Conservation (phyloP, 2,329 filamentous ascomycete genomes). For the Penicillium sp. region DNA sequence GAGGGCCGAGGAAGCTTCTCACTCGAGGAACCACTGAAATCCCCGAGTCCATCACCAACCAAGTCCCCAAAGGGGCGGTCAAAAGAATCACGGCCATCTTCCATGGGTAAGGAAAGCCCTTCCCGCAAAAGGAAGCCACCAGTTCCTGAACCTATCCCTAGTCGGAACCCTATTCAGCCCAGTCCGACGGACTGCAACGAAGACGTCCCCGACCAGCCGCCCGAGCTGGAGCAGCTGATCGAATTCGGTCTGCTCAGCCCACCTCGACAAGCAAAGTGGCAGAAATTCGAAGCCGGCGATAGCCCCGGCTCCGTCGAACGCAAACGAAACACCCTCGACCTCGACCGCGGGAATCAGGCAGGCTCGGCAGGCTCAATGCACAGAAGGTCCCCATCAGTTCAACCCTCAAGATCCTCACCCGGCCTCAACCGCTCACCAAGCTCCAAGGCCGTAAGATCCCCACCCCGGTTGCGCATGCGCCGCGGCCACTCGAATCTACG, state of each 20-base stretch:
- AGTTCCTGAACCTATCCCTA: conserved; percentile 29
- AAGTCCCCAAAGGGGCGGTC: conserved; percentile 17
- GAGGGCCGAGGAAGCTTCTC: conserved; percentile 13
- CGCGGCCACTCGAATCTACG: conserved; percentile 22
- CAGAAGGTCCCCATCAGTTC: conserved; percentile 20
- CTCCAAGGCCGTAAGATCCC: conserved; percentile 18
- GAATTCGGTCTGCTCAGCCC: conserved; percentile 18
- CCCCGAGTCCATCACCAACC: conserved; percentile 2
- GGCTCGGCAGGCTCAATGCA: conserved; percentile 13
- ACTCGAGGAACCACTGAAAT: conserved; percentile 9
- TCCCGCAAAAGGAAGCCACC: conserved; percentile 38
- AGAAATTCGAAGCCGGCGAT: conserved; percentile 30
- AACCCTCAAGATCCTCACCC: conserved; percentile 18
- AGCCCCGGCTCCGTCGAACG: conserved; percentile 37
- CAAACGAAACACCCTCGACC: conserved; percentile 18
- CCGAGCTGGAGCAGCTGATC: conserved; percentile 14
- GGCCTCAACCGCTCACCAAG: conserved; percentile 21
- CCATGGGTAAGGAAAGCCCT: conserved; percentile 29
- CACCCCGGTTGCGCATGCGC: conserved; percentile 23
- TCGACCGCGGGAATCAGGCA: not conserved
- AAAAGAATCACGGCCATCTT: conserved; percentile 17
- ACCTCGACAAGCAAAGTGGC: conserved; percentile 30
- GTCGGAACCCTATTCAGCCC: conserved; percentile 22
- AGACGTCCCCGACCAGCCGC: conserved; percentile 3
- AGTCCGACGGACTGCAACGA: conserved; percentile 13